Evolutionary conservation across 1,284 basidiomycete species (phyloP).

Genomic region (Ganoderma meredithae): DNA sequence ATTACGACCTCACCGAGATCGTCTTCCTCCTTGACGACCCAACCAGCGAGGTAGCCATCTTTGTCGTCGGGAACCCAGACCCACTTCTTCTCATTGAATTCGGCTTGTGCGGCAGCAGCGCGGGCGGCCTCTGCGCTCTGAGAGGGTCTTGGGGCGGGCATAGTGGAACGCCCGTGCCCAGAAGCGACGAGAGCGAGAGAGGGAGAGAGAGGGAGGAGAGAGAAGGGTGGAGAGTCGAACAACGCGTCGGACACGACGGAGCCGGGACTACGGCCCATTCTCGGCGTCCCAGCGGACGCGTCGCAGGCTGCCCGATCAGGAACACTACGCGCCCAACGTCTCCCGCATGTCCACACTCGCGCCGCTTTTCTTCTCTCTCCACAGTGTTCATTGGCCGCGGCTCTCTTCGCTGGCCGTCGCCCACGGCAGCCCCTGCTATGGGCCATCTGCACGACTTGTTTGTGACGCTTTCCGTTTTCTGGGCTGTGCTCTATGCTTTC

Average conservation of each 20-base stretch:
- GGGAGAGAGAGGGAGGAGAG: slow-evolving; percentile 1
- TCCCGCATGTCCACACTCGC: not conserved
- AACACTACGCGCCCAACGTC: not conserved
- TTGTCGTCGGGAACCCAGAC: slow-evolving; percentile 94
- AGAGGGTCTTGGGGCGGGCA: slow-evolving; percentile 63
- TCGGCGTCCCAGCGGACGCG: slow-evolving; percentile 23
- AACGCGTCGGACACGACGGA: slow-evolving; percentile 8
- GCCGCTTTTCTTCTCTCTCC: not conserved
- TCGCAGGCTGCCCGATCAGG: slow-evolving; percentile 30
- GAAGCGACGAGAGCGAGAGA: slow-evolving; percentile 6
- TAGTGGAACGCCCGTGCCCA: slow-evolving; percentile 33
- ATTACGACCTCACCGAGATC: slow-evolving; percentile 83
- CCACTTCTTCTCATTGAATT: slow-evolving; percentile 98
- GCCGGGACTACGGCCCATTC: not conserved
- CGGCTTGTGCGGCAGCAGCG: slow-evolving; percentile 88
- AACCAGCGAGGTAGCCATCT: slow-evolving; percentile 91
- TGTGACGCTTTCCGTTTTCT: slow-evolving; percentile 31
- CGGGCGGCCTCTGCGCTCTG: slow-evolving; percentile 76
- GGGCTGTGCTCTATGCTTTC: slow-evolving; percentile 29
- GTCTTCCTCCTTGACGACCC: slow-evolving; percentile 87
- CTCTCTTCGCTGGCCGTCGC: not conserved
- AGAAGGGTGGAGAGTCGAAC: slow-evolving; percentile 8
- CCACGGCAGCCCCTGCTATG: not conserved
- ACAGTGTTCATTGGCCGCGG: not conserved
- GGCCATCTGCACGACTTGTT: slow-evolving; percentile 4